Evolutionary conservation across 768 basidiomycete species (phyloP).

Genomic region (Mycena haematopus): DNA sequence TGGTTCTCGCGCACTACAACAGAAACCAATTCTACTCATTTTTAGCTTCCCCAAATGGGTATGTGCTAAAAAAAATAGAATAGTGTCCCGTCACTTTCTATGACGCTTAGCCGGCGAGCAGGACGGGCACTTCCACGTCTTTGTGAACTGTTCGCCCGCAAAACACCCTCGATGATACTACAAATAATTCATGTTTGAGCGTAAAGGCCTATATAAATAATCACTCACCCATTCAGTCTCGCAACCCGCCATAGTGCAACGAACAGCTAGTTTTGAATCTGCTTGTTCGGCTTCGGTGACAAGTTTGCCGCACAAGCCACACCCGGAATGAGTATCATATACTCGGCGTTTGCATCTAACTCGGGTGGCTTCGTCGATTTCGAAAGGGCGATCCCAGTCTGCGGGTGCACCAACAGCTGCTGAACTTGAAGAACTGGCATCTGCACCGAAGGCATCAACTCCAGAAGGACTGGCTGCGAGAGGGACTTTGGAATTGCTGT

Average conservation of each 20-base stretch:
- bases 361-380: background rate
- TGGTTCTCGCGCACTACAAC: too few species aligned
- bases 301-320: background rate
- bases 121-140: too few species aligned
- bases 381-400: background rate
- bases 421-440: background rate
- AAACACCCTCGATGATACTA: too few species aligned
- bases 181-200: too few species aligned
- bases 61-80: too few species aligned
- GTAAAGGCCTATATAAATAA: too few species aligned
- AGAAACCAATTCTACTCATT: too few species aligned
- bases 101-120: too few species aligned
- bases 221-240: slow-evolving; percentile 9
- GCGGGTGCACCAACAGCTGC: background rate
- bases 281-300: background rate
- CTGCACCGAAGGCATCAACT: background rate
- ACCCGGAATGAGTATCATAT: background rate
- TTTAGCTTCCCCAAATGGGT: too few species aligned
- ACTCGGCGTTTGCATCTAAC: slow-evolving; percentile 2
- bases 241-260: slow-evolving; percentile 2
- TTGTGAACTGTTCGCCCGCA: too few species aligned
- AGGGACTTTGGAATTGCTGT: background rate
- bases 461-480: background rate
- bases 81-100: too few species aligned
- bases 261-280: background rate